A percentile compares a stretch with the other conserved stretches of the same genome.
phyloP scores from a whole-genome alignment of 371 early-diverging fungal genomes.

The Lichtheimia hyalospora region DNA sequence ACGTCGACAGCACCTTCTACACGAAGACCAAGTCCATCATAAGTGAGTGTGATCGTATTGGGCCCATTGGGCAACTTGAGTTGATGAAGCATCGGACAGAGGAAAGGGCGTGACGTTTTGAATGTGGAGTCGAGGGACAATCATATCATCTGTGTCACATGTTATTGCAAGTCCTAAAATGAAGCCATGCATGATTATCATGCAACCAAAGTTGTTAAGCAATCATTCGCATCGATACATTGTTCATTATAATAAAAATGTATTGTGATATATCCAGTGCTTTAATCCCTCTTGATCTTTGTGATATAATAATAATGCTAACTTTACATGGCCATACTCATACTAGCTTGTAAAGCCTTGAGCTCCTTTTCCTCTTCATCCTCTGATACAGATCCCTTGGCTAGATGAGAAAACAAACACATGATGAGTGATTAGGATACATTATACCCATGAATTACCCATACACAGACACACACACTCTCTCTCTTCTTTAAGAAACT shows the following conservation, averaged over 20 bases:
- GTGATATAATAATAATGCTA: no score
- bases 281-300: no score
- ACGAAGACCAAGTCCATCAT: conserved; percentile 47
- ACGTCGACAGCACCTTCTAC: conserved; percentile 45
- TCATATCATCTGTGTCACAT: neutral
- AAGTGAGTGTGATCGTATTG: conserved; percentile 31
- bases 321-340: conserved; percentile 67
- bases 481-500: conserved; percentile 7
- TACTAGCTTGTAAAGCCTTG: conserved; percentile 74
- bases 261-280: no score
- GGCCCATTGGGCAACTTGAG: conserved; percentile 32
- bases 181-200: no score
- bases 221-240: no score
- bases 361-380: conserved; percentile 91
- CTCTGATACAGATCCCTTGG: conserved; percentile 42
- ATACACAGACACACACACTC: no score
- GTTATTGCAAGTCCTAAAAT: no score
- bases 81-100: conserved; percentile 25
- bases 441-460: no score
- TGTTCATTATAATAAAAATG: no score
- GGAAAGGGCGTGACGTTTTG: neutral
- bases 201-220: no score
- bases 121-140: neutral
- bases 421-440: neutral
- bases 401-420: neutral